Base-by-base conservation (phyloP, 768 basidiomycete genomes). In the Hericium rajendrae region DNA sequence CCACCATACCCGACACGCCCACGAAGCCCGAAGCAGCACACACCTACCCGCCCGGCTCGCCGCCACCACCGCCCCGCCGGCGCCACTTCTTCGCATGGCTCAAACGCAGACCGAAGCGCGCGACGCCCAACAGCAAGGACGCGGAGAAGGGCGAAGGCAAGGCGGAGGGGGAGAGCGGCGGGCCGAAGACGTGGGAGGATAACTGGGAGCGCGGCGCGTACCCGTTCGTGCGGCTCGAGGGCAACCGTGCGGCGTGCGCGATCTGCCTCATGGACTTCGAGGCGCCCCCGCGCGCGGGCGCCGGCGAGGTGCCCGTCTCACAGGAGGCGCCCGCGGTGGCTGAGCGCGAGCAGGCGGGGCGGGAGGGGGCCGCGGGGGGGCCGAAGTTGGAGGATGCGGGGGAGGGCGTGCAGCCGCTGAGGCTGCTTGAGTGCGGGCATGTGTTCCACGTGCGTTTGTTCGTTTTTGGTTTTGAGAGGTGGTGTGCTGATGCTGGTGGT, bases 181-280 rank as follows among this genome's bases (percentile, higher is more conserved):
- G 70, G 24, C 74, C 75, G 10, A 71, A 76, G 60, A 76, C 78
- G 13, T 91, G 88, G 87, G 86, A 91, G 62, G 85, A 85, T 55
- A 76, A 82, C 53, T 93, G 88, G 86, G 89, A 89, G 64, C 75
- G 78, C 46, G 78, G 80, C 40, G 83, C 84, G 53, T 86, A 86
- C 68, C 90, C 91, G 1, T 91, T 92, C 68, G 87, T 93, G 38
- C 73, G 85, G 46, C 75, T 93, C 39, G 88, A 91, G 62, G 85
- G 82, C 22, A 90, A 92, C 65, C 84, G 90, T 54, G 91, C 91
- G 4, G 81, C 85, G 15, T 92, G 90, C 68, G 87, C 88, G 24
- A 88, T 91, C 55, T 92, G 91, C 68, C 72, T 92, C 62, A 77
- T 86, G 78, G 90, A 92, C 68, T 93, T 91, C 60, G 86, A 87